Conservation (phyloP, 345 rosid species). For the Nephelium lappaceum region DNA sequence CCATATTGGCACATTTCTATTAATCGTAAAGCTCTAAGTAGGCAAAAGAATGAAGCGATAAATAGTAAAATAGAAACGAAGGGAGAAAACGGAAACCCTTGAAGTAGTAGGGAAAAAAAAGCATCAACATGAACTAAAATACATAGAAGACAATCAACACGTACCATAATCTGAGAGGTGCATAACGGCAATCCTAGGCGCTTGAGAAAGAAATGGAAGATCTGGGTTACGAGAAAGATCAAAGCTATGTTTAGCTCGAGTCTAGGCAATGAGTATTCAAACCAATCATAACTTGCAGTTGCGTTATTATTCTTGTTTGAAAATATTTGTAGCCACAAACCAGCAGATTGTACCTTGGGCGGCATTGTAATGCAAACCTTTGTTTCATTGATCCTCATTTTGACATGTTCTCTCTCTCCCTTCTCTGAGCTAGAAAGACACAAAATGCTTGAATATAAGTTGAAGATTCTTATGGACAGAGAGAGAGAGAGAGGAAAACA, state of each 20-base stretch:
- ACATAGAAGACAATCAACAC: background rate
- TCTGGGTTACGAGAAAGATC: constrained; percentile 21
- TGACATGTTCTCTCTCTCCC: background rate
- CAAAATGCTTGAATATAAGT: background rate
- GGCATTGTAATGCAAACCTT: background rate
- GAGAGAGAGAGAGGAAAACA: background rate
- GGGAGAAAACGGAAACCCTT: no score
- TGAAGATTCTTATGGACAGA: background rate
- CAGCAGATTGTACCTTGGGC: background rate
- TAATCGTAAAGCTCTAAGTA: no score
- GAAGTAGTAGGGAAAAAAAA: background rate
- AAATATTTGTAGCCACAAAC: background rate
- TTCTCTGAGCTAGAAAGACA: no score
- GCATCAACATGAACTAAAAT: background rate
- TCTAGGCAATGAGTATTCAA: constrained; percentile 28
- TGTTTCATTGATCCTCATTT: background rate
- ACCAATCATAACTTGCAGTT: background rate
- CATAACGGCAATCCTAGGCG: constrained; percentile 32
- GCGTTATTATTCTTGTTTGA: background rate
- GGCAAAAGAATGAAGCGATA: no score
- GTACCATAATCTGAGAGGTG: constrained; percentile 39
- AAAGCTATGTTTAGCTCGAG: constrained; percentile 32
- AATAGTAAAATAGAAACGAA: no score
- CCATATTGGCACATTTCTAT: no score
- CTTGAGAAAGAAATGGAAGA: constrained; percentile 18